Evolutionary conservation across 805 yeast genomes (phyloP), one percentile per base, ranked within the genome.

Genomic region (Metschnikowia picachoensis): DNA sequence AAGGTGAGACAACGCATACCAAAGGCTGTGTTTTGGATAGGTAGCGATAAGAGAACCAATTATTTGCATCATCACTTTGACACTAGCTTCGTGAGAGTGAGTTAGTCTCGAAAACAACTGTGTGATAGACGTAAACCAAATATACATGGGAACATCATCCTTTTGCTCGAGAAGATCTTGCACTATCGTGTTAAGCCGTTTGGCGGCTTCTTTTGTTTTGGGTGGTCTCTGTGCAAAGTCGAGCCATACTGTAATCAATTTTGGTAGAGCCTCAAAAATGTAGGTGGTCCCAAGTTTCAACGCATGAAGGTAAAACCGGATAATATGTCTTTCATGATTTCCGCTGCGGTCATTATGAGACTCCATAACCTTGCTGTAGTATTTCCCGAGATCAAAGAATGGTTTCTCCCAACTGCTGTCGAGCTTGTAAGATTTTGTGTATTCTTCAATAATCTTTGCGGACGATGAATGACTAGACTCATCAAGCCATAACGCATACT

Each of bases 401-500:
- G 95, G 89, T 53, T 84, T 83, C 38, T 87, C 95, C 84, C 89
- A 85, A 0, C 72, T 61, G 1, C 70, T 68, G 49, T 82, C 82
- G 15, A 80, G 59, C 31, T 69, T 66, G 14, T 79, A 74, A 0
- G 92, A 83, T 4, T 77, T 70, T 27, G 67, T 68, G 55, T 89
- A 94, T 51, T 87, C 87, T 28, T 75, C 76, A 16, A 85, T 77
- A 33, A 94, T 85, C 31, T 82, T 82, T 13, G 76, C 77, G 8
- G 95, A 82, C 8, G 89, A 82, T 30, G 90, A 84, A 59, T 87
- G 91, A 41, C 89, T 91, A 0, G 97, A 87, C 31, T 73, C 72
- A 58, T 90, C 96, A 14, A 90, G 69, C 98, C 98, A 94, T 51
- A 82, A 80, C 0, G 97, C 87, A 59, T 87, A 87, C 48, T 83